Evolutionary conservation across 2,329 filamentous ascomycete genomes (phyloP), one percentile per base, ranked within the genome.

Genomic region (Hypomyces perniciosus): DNA sequence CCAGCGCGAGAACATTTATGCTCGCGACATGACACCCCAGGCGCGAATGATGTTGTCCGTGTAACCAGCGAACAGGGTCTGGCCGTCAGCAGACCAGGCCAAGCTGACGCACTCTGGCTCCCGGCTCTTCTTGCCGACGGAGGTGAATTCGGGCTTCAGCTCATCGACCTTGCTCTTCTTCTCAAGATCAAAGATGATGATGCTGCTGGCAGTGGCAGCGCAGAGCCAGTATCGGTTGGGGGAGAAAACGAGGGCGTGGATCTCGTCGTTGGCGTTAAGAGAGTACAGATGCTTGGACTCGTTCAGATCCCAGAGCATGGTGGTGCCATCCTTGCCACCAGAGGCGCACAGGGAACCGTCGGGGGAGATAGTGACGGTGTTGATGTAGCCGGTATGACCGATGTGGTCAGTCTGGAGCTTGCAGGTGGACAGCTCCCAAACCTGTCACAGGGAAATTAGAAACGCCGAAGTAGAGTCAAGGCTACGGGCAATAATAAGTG

Each of bases 141-240:
- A 95, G 71, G 90, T 81, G 81, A 93, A 96, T 76, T 99, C 93
- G 64, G 92, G 92, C 87, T 95, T 96, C 76, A 99, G 86, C 85
- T 97, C 93, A 69, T 97, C 92, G 71, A 97, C 92, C 88, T 96
- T 97, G 87, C 86, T 95, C 91, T 99, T 99, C 91, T 99, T 99
- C 90, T 99, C 93, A 65, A 99, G 85, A 72, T 99, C 93, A 80
- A 99, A 99, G 84, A 99, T 97, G 84, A 96, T 96, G 84, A 99
- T 97, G 84, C 85, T 90, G 79, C 84, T 89, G 72, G 90, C 83
- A 60, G 93, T 99, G 72, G 93, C 93, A 72, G 93, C 93, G 84
- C 93, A 99, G 66, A 99, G 86, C 93, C 93, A 99, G 90, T 99
- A 99, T 76, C 93, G 88, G 90, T 99, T 99, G 72, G 93, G 93